Percentiles rank a stretch among this genome's conserved stretches.
Evolutionary conservation across 345 rosid species (phyloP).

Genomic region (Dovyalis caffra): DNA sequence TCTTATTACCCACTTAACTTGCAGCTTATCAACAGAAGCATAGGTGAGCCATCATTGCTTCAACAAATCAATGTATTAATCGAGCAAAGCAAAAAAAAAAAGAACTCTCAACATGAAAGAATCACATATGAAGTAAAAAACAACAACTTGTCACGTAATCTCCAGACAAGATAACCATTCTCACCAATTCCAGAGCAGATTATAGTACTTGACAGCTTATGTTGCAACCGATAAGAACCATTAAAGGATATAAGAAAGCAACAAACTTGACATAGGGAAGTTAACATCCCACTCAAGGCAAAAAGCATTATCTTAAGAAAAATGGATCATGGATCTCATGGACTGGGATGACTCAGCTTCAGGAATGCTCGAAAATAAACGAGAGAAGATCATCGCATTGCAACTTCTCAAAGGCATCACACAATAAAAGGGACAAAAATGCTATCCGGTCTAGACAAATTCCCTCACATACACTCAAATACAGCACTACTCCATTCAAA

Average conservation of each 20-base stretch:
- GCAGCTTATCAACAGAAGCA: not conserved
- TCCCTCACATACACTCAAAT: not conserved
- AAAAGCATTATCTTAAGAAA: not conserved
- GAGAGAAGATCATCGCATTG: slow-evolving; percentile 1
- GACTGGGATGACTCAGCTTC: not conserved
- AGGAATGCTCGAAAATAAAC: not conserved
- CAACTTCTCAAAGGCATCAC: not conserved
- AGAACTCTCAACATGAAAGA: not conserved
- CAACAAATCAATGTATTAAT: not conserved
- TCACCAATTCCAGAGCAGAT: not conserved
- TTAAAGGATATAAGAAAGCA: not conserved
- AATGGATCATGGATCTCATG: not conserved
- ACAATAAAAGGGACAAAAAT: not conserved
- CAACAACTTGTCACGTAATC: not conserved
- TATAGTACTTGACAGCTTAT: not conserved
- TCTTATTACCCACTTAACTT: not conserved
- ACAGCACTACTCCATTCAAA: not conserved
- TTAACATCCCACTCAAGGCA: not conserved
- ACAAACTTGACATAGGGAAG: not conserved
- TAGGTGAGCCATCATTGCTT: not conserved
- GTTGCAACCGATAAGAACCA: not conserved
- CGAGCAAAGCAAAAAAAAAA: no score
- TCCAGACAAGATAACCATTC: not conserved
- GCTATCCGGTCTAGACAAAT: not conserved
- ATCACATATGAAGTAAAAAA: not conserved